Evolutionary conservation across 805 yeast species (phyloP).

Genomic region (Saccharomycopsis oosterbeekiorum): DNA sequence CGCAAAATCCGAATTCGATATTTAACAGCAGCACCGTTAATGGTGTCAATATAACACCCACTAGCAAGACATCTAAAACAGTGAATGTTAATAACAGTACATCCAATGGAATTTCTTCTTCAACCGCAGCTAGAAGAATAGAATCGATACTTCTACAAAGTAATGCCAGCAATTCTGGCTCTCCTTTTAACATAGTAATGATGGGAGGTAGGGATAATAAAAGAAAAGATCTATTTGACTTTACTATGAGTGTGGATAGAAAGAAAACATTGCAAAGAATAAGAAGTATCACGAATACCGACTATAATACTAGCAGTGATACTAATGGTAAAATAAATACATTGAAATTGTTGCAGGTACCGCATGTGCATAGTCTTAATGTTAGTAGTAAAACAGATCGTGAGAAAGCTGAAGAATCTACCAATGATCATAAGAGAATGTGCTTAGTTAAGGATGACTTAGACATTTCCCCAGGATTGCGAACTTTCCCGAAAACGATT

Average conservation of each 20-base stretch:
- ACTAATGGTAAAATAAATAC: background rate
- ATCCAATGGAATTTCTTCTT: background rate
- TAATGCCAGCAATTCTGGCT: background rate
- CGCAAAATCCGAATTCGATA: background rate
- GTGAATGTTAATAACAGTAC: background rate
- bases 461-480: background rate
- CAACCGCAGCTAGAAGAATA: background rate
- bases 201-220: background rate
- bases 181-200: background rate
- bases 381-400: too few relatives aligned
- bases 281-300: background rate
- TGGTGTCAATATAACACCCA: background rate
- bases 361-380: too few relatives aligned
- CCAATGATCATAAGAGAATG: background rate
- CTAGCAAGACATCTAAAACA: background rate
- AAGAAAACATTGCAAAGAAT: background rate
- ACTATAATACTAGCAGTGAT: background rate
- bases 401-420: background rate
- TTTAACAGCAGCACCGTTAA: background rate
- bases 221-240: background rate
- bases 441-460: background rate
- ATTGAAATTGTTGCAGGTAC: background rate
- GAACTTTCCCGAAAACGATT: background rate
- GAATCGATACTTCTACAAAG: background rate
- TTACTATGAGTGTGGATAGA: background rate